phyloP scores from a whole-genome alignment of 148 eudicot species.

The Suaeda aralocaspica region DNA sequence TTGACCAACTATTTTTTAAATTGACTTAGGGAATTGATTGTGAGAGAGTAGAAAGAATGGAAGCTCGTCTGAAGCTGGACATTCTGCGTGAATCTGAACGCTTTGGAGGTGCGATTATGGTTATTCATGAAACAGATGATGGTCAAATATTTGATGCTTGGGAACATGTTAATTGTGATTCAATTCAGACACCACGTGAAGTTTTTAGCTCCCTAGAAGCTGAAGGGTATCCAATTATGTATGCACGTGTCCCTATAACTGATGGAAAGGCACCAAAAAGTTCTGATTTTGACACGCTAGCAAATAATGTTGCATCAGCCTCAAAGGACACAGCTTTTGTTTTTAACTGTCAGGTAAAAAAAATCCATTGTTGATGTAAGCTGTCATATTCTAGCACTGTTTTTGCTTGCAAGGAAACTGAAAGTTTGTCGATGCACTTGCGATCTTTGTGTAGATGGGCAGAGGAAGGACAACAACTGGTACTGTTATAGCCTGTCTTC shows the following conservation, averaged over 20 bases:
- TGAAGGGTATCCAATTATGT: slow-evolving; percentile 75
- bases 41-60: slow-evolving; percentile 92
- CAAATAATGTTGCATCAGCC: slow-evolving; percentile 67
- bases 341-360: slow-evolving; percentile 86
- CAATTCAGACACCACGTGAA: slow-evolving; percentile 84
- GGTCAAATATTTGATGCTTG: slow-evolving; percentile 85
- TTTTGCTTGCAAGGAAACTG: neutral
- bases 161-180: slow-evolving; percentile 64
- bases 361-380: slow-evolving; percentile 9
- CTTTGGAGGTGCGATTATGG: slow-evolving; percentile 87
- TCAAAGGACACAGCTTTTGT: slow-evolving; percentile 87
- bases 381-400: neutral
- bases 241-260: slow-evolving; percentile 98
- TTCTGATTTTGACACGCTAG: slow-evolving; percentile 86
- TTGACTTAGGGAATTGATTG: slow-evolving; percentile 73
- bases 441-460: slow-evolving; percentile 66
- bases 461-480: slow-evolving; percentile 95
- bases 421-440: slow-evolving; percentile 14
- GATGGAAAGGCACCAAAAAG: slow-evolving; percentile 98
- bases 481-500: slow-evolving; percentile 92
- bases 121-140: slow-evolving; percentile 85
- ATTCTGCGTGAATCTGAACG: slow-evolving; percentile 79
- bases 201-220: slow-evolving; percentile 69
- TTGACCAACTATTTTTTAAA: neutral
- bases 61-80: slow-evolving; percentile 84